Percentiles rank a stretch among this genome's conserved stretches.
phyloP scores from a whole-genome alignment of 257 asterid species.

The Echites panduratus region DNA sequence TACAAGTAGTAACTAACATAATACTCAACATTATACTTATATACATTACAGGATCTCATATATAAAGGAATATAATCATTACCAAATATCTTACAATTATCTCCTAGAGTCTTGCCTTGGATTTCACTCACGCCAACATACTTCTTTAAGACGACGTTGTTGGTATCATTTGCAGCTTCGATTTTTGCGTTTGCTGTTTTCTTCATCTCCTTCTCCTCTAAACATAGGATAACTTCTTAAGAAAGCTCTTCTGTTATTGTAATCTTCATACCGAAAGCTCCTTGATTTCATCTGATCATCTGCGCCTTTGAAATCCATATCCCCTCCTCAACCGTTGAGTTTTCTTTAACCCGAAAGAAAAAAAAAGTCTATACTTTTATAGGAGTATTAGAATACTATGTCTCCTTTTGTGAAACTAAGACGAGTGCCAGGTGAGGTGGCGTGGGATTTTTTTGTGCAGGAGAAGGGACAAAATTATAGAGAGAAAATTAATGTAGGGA shows the following conservation, averaged over 20 bases:
- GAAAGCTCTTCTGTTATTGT: conserved; percentile 68
- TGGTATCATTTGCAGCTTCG: conserved; percentile 4
- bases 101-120: too few species aligned
- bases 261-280: conserved; percentile 63
- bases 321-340: not conserved
- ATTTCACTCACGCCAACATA: too few species aligned
- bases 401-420: too few species aligned
- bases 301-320: conserved; percentile 16
- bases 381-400: not conserved
- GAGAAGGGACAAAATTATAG: not conserved
- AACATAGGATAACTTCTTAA: conserved; percentile 82
- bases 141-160: conserved; percentile 31
- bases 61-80: too few species aligned
- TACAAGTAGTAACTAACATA: too few species aligned
- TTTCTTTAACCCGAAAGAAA: not conserved
- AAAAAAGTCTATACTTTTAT: conserved; percentile 5
- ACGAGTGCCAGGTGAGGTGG: not conserved
- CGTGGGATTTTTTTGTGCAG: not conserved
- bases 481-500: not conserved
- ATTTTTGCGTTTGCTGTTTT: not conserved
- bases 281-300: conserved; percentile 47
- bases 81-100: too few species aligned
- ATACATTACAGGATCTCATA: too few species aligned
- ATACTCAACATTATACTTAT: too few species aligned
- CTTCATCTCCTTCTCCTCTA: conserved; percentile 40